These are phyloP conservation scores for Kodamaea suecica DNA, from an alignment of 1,139 yeast species.

Conservation along the genomic window DNA sequence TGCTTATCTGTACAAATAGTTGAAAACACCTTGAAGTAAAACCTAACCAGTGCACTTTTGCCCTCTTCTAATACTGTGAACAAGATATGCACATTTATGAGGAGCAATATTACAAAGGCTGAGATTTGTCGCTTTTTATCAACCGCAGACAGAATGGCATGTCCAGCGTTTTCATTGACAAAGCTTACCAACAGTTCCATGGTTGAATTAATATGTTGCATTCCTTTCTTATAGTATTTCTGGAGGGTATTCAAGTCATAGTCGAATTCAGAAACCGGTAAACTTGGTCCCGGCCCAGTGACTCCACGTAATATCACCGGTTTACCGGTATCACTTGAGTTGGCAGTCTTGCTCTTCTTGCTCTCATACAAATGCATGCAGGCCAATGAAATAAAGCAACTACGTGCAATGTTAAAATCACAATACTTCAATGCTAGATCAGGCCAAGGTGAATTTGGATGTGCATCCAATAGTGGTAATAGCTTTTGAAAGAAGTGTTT, in stretches of 20 bases:
- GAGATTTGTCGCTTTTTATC: constrained; percentile 35
- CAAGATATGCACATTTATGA: constrained; percentile 50
- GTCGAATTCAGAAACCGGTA: neutral
- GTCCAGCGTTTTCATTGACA: constrained; percentile 19
- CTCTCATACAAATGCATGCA: constrained; percentile 54
- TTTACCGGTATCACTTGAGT: neutral
- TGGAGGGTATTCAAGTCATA: constrained; percentile 6
- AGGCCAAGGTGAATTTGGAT: constrained; percentile 59
- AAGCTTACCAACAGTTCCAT: constrained; percentile 48
- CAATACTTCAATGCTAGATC: constrained; percentile 53
- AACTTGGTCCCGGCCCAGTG: neutral
- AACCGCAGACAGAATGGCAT: constrained; percentile 17
- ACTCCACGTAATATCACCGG: neutral
- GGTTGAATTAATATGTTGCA: constrained; percentile 49
- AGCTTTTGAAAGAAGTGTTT: constrained; percentile 52
- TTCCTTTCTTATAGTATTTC: constrained; percentile 48
- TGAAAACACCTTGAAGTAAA: constrained; percentile 47
- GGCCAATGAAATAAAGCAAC: constrained; percentile 51
- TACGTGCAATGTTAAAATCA: constrained; percentile 52
- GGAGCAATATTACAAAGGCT: constrained; percentile 47
- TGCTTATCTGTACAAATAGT: constrained; percentile 39
- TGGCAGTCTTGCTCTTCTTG: constrained; percentile 23
- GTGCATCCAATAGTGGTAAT: constrained; percentile 51
- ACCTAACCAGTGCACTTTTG: constrained; percentile 46
- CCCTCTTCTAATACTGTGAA: constrained; percentile 54